Evolutionary conservation across 78 protist genomes (phyloP), one percentile per base, ranked within the genome.

Genomic region (Pelomyxa schiedti): DNA sequence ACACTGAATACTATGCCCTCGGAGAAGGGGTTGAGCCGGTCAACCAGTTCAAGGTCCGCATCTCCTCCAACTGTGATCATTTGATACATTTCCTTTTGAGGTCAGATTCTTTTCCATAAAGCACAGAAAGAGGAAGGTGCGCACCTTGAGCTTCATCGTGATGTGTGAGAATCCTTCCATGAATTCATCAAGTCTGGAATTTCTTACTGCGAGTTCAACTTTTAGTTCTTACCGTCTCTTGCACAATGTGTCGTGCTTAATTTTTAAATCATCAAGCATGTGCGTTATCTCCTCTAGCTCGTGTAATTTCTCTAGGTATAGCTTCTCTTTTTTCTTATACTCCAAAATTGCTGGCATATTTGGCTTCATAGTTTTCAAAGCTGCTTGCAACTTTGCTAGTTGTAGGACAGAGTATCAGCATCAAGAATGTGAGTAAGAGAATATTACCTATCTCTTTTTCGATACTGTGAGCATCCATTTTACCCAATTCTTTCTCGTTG

Each of bases 11-110:
- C 77, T 36, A 95, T 80, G 69, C 98, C 99, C 73, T 98, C 99
- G 3, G 92, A 69, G 76, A 98, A 98, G 7, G 99, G 99, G 40
- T 98, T 99, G 28, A 82, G 69, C 26, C 81, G 32, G 84, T 97
- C 98, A 32, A 92, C 95, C 28, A 94, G 90, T 87, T 98, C 99
- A 30, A 98, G 79, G 90, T 98, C 99, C 5, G 99, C 99, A 72
- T 98, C 99, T 42, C 99, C 99, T n/a, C 99, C 99, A 1, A 89
- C 79, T 3, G 99, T 96, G 75, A 97, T 90, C 98, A 94, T 95
- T 81, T 89, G 96, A 73, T 53, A 82, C 81, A 93, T 84, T 41
- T 84, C 89, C 40, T n/a, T n/a, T n/a, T n/a, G n/a, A n/a, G n/a
- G n/a, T n/a, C n/a, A n/a, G n/a, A n/a, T n/a, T n/a, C n/a, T n/a